Base-by-base conservation (phyloP, 192 early-diverging fungal species). In the Dimargaris xerosporica region DNA sequence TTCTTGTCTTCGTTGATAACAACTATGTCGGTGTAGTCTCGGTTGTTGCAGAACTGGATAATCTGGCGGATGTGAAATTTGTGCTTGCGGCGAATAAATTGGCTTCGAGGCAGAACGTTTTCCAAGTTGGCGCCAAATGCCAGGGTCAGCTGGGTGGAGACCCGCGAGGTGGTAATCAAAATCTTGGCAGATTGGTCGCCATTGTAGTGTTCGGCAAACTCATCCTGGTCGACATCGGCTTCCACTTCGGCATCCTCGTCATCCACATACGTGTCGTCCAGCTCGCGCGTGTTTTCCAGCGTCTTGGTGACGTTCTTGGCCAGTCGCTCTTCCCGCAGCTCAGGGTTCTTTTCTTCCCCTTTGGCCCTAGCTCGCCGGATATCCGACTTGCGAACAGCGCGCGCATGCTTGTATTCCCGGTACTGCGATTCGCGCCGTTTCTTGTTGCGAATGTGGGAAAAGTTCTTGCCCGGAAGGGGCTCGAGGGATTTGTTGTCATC, bases 1-100 rank as follows among this genome's bases (percentile, higher is more conserved):
- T 95, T 95, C 53, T 79, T 82, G 78, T 96, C 91, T 68, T 99
- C 94, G 62, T 91, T 89, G 43, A 99, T 83, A 54, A 99, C 85
- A 44, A 97, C 80, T 54, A 97, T 64, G 70, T 99, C 96, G 7
- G 96, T 99, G 64, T 85, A 99, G 21, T 91, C 86, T 39, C 90
- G 75, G 56, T 91, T 86, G 25, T 76, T 88, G 65, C 88, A 93
- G 62, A 91, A 82, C 72, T 95, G 81, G 30, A 97, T 85, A 64
- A 99, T 91, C 72, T 90, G 80, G 62, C 88, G 88, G 62, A 97
- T 80, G 64, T 89, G 88, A 68, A 89, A 90, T 75, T 93, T 85
- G 39, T 78, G 73, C 31, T 85, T 88, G 54, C 96, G 83, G 70
- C 90, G 91, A 6, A 94, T 78, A 67, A 91, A 94, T 62, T 90